Evolutionary conservation across 2,329 filamentous ascomycete genomes (phyloP).

Genomic region (Mycosphaerella sp.): DNA sequence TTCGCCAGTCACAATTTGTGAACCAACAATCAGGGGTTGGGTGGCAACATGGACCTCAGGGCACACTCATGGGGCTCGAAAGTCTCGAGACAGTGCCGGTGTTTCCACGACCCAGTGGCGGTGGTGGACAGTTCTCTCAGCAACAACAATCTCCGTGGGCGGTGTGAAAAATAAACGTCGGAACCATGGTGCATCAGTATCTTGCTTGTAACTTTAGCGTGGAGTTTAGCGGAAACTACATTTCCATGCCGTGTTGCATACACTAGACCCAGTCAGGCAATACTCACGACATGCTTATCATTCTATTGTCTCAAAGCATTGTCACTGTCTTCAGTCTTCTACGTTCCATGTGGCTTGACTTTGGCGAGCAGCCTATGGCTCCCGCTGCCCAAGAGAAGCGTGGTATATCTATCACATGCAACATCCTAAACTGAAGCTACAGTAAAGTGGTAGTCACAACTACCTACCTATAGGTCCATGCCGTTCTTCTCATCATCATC

Average conservation of each 20-base stretch:
- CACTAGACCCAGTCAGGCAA: background rate
- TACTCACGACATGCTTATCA: no score
- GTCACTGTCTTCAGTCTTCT: no score
- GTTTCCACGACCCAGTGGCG: conserved; percentile 69
- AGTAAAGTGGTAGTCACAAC: no score
- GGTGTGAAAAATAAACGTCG: background rate
- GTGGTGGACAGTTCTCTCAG: conserved; percentile 6
- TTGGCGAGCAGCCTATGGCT: no score
- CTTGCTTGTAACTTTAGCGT: conserved; percentile 1
- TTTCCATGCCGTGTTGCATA: background rate
- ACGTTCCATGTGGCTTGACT: no score
- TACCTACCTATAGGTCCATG: no score
- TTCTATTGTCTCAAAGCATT: no score
- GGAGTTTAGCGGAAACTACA: conserved; percentile 6
- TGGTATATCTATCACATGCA: no score
- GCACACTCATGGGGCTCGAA: conserved; percentile 74
- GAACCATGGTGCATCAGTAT: background rate
- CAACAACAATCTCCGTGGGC: conserved; percentile 16
- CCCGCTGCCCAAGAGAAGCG: no score
- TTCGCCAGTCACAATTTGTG: conserved; percentile 83
- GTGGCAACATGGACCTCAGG: conserved; percentile 71
- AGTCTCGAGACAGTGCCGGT: conserved; percentile 72
- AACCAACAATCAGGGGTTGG: conserved; percentile 82
- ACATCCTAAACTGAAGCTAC: no score
- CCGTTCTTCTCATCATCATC: conserved; percentile 16